These are phyloP conservation scores for Tricholoma saponaceum DNA, from an alignment of 768 basidiomycete genomes.

Conservation along the genomic window DNA sequence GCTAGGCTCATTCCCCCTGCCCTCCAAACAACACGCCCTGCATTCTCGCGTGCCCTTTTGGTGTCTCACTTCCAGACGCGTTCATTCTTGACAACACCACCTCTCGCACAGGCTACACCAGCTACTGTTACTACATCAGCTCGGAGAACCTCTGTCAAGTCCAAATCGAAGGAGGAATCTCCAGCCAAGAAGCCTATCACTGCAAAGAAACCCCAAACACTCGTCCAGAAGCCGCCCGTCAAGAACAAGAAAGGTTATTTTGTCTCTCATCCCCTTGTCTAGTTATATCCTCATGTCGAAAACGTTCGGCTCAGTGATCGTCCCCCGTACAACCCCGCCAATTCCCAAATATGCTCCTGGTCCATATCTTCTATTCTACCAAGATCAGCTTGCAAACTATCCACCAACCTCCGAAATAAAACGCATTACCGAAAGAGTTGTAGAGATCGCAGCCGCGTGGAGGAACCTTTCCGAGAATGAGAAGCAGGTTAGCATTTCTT, in stretches of 20 bases:
- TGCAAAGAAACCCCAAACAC: slow-evolving; percentile 2
- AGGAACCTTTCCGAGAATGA: slow-evolving; percentile 24
- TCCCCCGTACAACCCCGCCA: not conserved
- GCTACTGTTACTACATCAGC: not conserved
- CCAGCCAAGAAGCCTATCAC: not conserved
- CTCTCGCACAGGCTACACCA: slow-evolving; percentile 8
- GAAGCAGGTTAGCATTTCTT: slow-evolving; percentile 26
- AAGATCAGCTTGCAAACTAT: not conserved
- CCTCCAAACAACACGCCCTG: not conserved
- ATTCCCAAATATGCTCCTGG: not conserved
- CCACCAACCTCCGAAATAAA: not conserved
- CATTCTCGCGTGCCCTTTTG: not conserved
- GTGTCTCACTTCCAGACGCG: slow-evolving; percentile 12
- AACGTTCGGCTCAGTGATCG: not conserved
- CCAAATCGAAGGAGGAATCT: not conserved
- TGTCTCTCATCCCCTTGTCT: not conserved
- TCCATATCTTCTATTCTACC: not conserved
- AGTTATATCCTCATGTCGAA: not conserved
- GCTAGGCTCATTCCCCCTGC: slow-evolving; percentile 4
- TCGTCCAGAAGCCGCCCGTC: not conserved
- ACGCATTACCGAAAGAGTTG: not conserved
- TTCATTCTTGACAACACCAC: slow-evolving; percentile 13
- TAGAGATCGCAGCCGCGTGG: slow-evolving; percentile 21
- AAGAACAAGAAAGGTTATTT: slow-evolving; percentile 4
- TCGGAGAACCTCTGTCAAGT: not conserved